A percentile compares a stretch with the other conserved stretches of the same genome.
phyloP scores from a whole-genome alignment of 192 early-diverging fungal genomes.

The Gryganskiella cystojenkinii region DNA sequence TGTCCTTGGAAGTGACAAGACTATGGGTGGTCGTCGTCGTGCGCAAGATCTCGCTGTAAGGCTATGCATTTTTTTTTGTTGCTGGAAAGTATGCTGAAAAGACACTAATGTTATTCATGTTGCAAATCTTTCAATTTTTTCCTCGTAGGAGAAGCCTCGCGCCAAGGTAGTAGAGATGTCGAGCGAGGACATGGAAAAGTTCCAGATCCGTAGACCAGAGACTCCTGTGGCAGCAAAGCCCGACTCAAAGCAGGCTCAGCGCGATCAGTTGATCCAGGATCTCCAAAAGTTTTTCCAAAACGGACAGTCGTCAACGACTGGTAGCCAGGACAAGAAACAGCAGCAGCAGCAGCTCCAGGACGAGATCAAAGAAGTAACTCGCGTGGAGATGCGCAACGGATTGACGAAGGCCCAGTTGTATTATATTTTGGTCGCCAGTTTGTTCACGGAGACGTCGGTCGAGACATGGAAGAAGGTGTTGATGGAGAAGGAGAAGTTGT shows the following conservation, averaged over 20 bases:
- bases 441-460: slow-evolving; percentile 65
- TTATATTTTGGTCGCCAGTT: slow-evolving; percentile 67
- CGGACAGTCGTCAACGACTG: slow-evolving; percentile 3
- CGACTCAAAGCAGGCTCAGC: slow-evolving; percentile 49
- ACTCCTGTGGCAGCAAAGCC: slow-evolving; percentile 48
- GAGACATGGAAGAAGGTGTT: slow-evolving; percentile 51
- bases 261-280: slow-evolving; percentile 61
- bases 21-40: slow-evolving; percentile 28
- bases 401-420: slow-evolving; percentile 83
- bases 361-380: slow-evolving; percentile 84
- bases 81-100: not conserved
- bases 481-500: slow-evolving; percentile 53
- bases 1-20: slow-evolving; percentile 39
- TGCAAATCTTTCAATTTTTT: not conserved
- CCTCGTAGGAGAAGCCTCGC: slow-evolving; percentile 63
- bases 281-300: slow-evolving; percentile 62
- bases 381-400: slow-evolving; percentile 86
- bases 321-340: slow-evolving; percentile 24
- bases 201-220: slow-evolving; percentile 51
- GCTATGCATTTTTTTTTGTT: no score
- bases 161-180: slow-evolving; percentile 72
- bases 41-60: slow-evolving; percentile 40
- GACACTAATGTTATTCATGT: not conserved
- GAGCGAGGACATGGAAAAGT: slow-evolving; percentile 66
- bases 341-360: slow-evolving; percentile 58